These are phyloP conservation scores for Canavalia gladiata DNA, from an alignment of 306 rosid species.

Conservation along the genomic window DNA sequence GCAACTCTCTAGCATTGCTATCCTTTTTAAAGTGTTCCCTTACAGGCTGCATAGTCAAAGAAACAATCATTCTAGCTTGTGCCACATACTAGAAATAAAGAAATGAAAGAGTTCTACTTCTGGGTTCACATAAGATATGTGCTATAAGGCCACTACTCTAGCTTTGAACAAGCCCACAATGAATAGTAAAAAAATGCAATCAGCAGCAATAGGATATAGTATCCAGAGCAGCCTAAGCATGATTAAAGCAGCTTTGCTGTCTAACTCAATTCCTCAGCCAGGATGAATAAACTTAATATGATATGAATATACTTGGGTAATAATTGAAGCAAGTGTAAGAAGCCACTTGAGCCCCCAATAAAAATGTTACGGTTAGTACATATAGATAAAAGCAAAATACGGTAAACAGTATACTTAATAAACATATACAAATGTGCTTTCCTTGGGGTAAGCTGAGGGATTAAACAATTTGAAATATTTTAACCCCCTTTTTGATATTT, in stretches of 20 bases:
- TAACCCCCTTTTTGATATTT: background rate
- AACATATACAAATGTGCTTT: background rate
- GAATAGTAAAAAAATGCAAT: too few species aligned
- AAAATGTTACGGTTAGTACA: too few species aligned
- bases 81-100: background rate
- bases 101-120: background rate
- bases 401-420: background rate
- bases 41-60: conserved; percentile 69
- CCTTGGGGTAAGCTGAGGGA: background rate
- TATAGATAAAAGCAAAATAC: too few species aligned
- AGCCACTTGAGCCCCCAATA: background rate
- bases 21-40: conserved; percentile 79
- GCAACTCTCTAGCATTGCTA: conserved; percentile 71
- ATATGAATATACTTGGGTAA: too few species aligned
- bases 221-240: too few species aligned
- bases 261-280: too few species aligned
- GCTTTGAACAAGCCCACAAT: background rate
- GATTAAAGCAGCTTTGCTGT: background rate
- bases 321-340: background rate
- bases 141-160: background rate
- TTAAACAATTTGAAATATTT: background rate
- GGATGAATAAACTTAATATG: too few species aligned
- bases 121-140: background rate
- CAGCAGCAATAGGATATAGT: too few species aligned
- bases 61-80: conserved; percentile 32